These are phyloP conservation scores for Macrolepiota fuliginosa DNA, from an alignment of 768 basidiomycete genomes.

Conservation along the genomic window DNA sequence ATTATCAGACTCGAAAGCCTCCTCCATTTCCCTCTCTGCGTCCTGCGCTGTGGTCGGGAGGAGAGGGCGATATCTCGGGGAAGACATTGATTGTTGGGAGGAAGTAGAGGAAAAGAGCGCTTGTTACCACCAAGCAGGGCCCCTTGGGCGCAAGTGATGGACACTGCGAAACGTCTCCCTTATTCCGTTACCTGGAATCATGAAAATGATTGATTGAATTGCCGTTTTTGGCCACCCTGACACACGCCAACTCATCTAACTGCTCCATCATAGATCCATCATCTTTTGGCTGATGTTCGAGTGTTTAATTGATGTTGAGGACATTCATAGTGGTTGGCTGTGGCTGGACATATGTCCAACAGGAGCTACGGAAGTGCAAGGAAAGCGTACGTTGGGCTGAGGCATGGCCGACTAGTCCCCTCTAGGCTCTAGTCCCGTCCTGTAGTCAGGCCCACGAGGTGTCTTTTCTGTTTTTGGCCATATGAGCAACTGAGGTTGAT, in stretches of 20 bases:
- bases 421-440: too few species aligned
- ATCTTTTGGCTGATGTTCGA: not conserved
- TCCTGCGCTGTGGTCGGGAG: constrained; percentile 39
- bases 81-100: constrained; percentile 4
- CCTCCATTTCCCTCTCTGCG: constrained; percentile 66
- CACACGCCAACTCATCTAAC: not conserved
- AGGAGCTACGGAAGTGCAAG: too few species aligned
- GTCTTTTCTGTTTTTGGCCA: too few species aligned
- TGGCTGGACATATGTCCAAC: too few species aligned
- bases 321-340: too few species aligned
- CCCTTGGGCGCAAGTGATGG: constrained; percentile 3
- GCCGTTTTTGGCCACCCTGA: not conserved
- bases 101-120: not conserved
- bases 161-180: not conserved
- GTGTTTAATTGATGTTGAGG: too few species aligned
- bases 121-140: not conserved
- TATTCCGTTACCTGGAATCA: not conserved
- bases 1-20: constrained; percentile 69
- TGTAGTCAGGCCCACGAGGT: too few species aligned
- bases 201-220: constrained; percentile 5
- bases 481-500: too few species aligned
- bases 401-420: too few species aligned
- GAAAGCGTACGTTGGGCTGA: too few species aligned
- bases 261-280: not conserved
- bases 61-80: constrained; percentile 8